A percentile compares a stretch with the other conserved stretches of the same genome.
phyloP scores from a whole-genome alignment of 2,329 filamentous ascomycete genomes.

The Trichoderma cornu-damae region DNA sequence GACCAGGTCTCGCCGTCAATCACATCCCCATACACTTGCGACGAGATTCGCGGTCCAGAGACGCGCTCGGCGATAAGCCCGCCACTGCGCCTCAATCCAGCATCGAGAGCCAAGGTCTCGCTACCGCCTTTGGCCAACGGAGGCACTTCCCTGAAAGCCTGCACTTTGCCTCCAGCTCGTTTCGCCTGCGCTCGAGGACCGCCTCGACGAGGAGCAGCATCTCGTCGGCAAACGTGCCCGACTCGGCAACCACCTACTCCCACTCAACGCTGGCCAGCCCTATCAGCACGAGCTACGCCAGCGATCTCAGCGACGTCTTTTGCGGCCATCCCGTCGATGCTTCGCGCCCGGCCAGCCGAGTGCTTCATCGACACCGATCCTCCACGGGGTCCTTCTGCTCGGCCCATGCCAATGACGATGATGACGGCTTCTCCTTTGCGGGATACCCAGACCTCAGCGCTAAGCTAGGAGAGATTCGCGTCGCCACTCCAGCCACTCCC shows the following conservation, averaged over 20 bases:
- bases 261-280: constrained; percentile 34
- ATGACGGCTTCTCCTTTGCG: constrained; percentile 27
- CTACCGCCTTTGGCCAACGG: constrained; percentile 11
- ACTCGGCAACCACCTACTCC: constrained; percentile 38
- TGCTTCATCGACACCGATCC: constrained; percentile 32
- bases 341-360: constrained; percentile 27
- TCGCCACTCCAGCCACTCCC: constrained; percentile 12
- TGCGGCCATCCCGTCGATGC: constrained; percentile 25
- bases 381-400: constrained; percentile 35
- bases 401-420: constrained; percentile 36
- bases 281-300: constrained; percentile 34
- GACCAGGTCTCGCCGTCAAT: constrained; percentile 3
- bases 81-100: constrained; percentile 17
- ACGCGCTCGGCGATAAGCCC: constrained; percentile 22
- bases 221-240: constrained; percentile 35
- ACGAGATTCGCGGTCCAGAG: constrained; percentile 16
- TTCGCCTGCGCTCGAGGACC: constrained; percentile 34
- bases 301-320: constrained; percentile 32
- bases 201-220: constrained; percentile 37
- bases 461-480: constrained; percentile 17
- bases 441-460: constrained; percentile 26
- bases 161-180: constrained; percentile 26
- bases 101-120: constrained; percentile 16
- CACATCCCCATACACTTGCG: constrained; percentile 16
- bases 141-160: constrained; percentile 31